phyloP scores from a whole-genome alignment of 2,329 filamentous ascomycete genomes.

The Fusarium buharicum region DNA sequence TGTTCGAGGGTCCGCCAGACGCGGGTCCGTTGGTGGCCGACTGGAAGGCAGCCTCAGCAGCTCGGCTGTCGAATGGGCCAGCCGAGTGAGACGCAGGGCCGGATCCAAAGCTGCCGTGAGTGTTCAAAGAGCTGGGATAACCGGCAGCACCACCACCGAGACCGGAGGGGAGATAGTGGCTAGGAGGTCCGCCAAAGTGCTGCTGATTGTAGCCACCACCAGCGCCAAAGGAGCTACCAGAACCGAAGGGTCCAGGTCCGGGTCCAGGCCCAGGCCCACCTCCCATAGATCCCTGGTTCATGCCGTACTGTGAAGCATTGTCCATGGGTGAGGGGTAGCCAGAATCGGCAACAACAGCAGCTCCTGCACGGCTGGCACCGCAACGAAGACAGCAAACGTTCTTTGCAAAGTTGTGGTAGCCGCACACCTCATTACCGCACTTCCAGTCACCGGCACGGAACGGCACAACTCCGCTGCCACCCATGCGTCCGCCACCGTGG shows the following conservation, averaged over 20 bases:
- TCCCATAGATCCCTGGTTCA: constrained; percentile 88
- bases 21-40: constrained; percentile 84
- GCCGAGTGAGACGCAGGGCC: constrained; percentile 82
- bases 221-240: constrained; percentile 74
- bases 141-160: constrained; percentile 75
- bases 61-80: constrained; percentile 90
- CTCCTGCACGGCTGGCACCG: constrained; percentile 91
- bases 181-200: constrained; percentile 87
- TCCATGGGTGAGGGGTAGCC: constrained; percentile 93
- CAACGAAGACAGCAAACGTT: constrained; percentile 98
- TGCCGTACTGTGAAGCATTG: constrained; percentile 81
- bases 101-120: constrained; percentile 74
- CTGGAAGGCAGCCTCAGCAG: constrained; percentile 93
- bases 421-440: constrained; percentile 95
- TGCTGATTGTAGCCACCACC: constrained; percentile 77
- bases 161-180: constrained; percentile 89
- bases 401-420: constrained; percentile 99
- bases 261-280: constrained; percentile 83
- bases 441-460: constrained; percentile 99
- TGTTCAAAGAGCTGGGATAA: constrained; percentile 84
- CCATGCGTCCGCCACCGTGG: constrained; percentile 75
- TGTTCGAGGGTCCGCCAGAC: constrained; percentile 74
- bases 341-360: constrained; percentile 93
- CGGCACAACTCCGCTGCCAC: constrained; percentile 86
- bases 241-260: constrained; percentile 79